These are phyloP conservation scores for Kwoniella shivajii DNA, from an alignment of 1,284 basidiomycete genomes.

Conservation along the genomic window DNA sequence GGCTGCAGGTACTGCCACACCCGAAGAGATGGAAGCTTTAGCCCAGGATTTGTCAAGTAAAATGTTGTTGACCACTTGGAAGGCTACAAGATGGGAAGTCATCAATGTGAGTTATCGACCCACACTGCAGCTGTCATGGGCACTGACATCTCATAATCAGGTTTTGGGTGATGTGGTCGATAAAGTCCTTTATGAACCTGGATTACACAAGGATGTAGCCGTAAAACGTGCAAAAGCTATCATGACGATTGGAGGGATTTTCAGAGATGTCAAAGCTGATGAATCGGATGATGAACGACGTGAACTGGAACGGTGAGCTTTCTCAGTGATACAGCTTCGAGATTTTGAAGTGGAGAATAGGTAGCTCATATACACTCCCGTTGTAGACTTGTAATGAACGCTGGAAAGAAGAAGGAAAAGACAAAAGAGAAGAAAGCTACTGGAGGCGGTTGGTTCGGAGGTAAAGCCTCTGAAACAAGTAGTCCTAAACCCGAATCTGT, in stretches of 20 bases:
- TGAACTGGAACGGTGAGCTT: constrained; percentile 78
- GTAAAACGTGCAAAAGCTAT: constrained; percentile 84
- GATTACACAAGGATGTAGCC: constrained; percentile 68
- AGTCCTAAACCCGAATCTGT: constrained; percentile 11
- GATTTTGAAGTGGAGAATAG: no score
- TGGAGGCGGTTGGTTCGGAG: constrained; percentile 20
- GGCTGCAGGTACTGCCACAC: constrained; percentile 76
- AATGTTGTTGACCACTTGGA: constrained; percentile 94
- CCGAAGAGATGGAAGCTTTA: constrained; percentile 80
- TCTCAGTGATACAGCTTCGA: not conserved
- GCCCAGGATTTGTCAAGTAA: constrained; percentile 96
- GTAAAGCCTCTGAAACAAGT: not conserved
- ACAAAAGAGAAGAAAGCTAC: constrained; percentile 27
- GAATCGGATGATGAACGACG: constrained; percentile 87
- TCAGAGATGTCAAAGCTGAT: constrained; percentile 79
- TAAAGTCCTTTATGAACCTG: constrained; percentile 74
- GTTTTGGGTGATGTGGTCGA: constrained; percentile 69
- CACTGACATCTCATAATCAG: no score
- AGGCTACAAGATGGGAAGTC: constrained; percentile 89
- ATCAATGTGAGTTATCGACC: constrained; percentile 63
- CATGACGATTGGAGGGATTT: constrained; percentile 78
- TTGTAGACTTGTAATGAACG: constrained; percentile 51
- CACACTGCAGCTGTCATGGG: not conserved
- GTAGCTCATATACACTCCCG: not conserved
- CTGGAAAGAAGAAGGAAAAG: constrained; percentile 54